Conservation (phyloP, 1,139 yeast species). For the Pichia sp. region DNA sequence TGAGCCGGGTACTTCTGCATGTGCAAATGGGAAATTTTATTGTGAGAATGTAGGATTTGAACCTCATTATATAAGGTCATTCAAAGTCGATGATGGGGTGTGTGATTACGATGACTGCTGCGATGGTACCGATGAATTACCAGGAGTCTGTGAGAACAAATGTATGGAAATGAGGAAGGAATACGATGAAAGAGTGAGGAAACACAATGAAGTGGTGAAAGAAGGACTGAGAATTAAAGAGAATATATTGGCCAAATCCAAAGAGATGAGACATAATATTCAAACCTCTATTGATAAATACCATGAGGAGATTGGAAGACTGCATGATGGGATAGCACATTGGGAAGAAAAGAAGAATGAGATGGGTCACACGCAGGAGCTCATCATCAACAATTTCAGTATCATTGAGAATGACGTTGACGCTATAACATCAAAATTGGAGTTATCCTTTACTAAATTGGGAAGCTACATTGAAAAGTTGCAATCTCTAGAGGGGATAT, state of each 20-base stretch:
- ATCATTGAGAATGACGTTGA: conserved; percentile 14
- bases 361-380: conserved; percentile 10
- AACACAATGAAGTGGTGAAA: conserved; percentile 25
- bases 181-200: conserved; percentile 30
- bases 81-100: conserved; percentile 76
- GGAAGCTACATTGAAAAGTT: conserved; percentile 2
- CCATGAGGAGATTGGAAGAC: conserved; percentile 11
- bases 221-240: conserved; percentile 27
- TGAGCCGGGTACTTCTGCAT: conserved; percentile 94
- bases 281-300: conserved; percentile 12
- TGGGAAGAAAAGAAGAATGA: conserved; percentile 6
- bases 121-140: conserved; percentile 86
- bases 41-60: conserved; percentile 73
- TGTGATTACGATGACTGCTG: conserved; percentile 91
- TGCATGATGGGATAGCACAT: conserved; percentile 7
- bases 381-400: conserved; percentile 23
- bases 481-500: conserved; percentile 34
- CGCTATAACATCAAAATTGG: not conserved
- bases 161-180: conserved; percentile 44
- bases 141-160: conserved; percentile 43
- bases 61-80: conserved; percentile 50
- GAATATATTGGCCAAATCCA: conserved; percentile 23
- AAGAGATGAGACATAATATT: conserved; percentile 10
- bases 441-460: not conserved
- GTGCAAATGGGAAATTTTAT: conserved; percentile 54